phyloP scores from a whole-genome alignment of 164 flowering plant genomes.

The Kingdonia uniflora region DNA sequence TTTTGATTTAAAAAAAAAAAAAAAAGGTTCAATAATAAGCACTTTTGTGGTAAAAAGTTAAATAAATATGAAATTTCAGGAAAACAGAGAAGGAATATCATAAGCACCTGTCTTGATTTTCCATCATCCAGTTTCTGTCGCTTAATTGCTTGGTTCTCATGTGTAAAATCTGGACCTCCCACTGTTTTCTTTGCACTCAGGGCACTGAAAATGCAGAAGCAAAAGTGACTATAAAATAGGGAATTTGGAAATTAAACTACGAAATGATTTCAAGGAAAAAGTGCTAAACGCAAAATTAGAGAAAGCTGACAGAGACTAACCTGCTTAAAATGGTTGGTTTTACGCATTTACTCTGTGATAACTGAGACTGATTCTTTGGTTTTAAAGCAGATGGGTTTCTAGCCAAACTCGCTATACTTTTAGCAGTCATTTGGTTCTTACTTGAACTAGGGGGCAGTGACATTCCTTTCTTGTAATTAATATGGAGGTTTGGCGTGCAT shows the following conservation, averaged over 20 bases:
- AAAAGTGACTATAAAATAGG: background rate
- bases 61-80: too few species aligned
- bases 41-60: background rate
- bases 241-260: background rate
- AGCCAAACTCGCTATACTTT: conserved; percentile 38
- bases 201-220: conserved; percentile 17
- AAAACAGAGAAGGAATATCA: background rate
- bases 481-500: conserved; percentile 53
- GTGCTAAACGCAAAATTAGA: too few species aligned
- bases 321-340: conserved; percentile 36
- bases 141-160: conserved; percentile 91
- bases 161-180: conserved; percentile 40
- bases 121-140: conserved; percentile 87
- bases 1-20: background rate
- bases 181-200: conserved; percentile 25
- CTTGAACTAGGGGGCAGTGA: conserved; percentile 14
- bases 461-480: conserved; percentile 15
- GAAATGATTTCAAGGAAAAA: background rate
- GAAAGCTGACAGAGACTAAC: conserved; percentile 13
- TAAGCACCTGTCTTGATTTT: conserved; percentile 62
- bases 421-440: conserved; percentile 38
- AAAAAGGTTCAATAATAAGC: background rate
- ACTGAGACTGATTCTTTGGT: conserved; percentile 31
- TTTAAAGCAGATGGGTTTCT: conserved; percentile 52
- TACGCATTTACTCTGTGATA: conserved; percentile 27